Evolutionary conservation across 768 basidiomycete genomes (phyloP).

Genomic region (Tephrocybe sp.): DNA sequence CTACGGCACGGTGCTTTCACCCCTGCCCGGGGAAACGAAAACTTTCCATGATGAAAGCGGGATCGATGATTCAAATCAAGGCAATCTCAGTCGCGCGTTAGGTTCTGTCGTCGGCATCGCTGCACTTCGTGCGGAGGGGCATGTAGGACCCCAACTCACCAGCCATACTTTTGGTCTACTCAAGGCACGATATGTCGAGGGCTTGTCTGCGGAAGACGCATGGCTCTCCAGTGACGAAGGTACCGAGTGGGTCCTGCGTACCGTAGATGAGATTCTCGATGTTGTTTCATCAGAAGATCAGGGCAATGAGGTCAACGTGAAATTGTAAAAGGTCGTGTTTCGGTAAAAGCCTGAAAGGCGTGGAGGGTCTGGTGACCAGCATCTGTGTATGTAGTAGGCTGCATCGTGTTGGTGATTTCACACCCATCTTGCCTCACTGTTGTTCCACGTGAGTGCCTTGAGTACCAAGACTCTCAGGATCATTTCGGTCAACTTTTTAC

Average conservation of each 20-base stretch:
- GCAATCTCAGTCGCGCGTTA: slow-evolving; percentile 81
- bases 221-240: slow-evolving; percentile 87
- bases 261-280: slow-evolving; percentile 77
- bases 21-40: slow-evolving; percentile 59
- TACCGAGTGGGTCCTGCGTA: slow-evolving; percentile 83
- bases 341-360: slow-evolving; percentile 8
- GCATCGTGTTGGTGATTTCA: slow-evolving; percentile 41
- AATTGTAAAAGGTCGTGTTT: slow-evolving; percentile 46
- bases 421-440: slow-evolving; percentile 20
- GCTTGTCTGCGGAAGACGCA: slow-evolving; percentile 64
- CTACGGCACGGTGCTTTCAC: slow-evolving; percentile 77
- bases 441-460: slow-evolving; percentile 30
- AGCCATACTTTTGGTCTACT: slow-evolving; percentile 90
- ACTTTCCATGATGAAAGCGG: slow-evolving; percentile 38
- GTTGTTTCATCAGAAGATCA: slow-evolving; percentile 54
- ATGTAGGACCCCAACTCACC: slow-evolving; percentile 82
- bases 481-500: slow-evolving; percentile 26
- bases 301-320: slow-evolving; percentile 49
- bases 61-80: slow-evolving; percentile 57
- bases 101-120: slow-evolving; percentile 85
- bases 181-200: slow-evolving; percentile 67
- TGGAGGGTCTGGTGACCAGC: slow-evolving; percentile 36
- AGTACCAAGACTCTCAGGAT: slow-evolving; percentile 10
- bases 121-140: slow-evolving; percentile 78
- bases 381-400: slow-evolving; percentile 25